phyloP scores from a whole-genome alignment of 306 rosid species.

The Prunus armeniaca region DNA sequence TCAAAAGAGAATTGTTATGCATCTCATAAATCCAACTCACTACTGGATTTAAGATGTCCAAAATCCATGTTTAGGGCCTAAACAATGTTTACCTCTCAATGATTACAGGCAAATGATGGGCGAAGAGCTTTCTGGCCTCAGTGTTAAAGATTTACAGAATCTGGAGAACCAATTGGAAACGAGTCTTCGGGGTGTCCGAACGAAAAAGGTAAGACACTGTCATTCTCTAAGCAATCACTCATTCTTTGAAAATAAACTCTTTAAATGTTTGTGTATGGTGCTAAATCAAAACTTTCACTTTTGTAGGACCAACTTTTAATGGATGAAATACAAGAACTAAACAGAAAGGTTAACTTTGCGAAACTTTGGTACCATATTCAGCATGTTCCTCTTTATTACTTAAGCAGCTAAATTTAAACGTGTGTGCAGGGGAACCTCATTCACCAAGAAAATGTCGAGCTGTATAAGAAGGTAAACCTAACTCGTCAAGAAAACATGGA shows the following conservation, averaged over 20 bases:
- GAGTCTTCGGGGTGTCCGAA: constrained; percentile 75
- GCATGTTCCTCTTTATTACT: neutral
- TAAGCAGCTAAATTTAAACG: constrained; percentile 3
- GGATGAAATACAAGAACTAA: constrained; percentile 83
- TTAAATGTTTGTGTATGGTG: neutral
- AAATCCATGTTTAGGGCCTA: constrained; percentile 16
- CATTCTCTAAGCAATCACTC: neutral
- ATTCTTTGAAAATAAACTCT: constrained; percentile 6
- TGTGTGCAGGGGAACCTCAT: constrained; percentile 68
- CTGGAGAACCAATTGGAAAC: constrained; percentile 80
- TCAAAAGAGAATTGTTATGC: neutral
- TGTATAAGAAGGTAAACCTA: constrained; percentile 69
- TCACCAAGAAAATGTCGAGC: constrained; percentile 73
- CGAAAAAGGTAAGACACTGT: constrained; percentile 52
- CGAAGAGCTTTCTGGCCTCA: constrained; percentile 74
- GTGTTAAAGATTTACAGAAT: constrained; percentile 56
- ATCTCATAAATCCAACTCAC: constrained; percentile 9
- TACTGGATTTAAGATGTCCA: constrained; percentile 14
- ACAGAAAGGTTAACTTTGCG: constrained; percentile 63
- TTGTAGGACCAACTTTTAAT: constrained; percentile 69
- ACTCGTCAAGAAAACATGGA: constrained; percentile 63
- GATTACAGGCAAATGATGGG: constrained; percentile 85
- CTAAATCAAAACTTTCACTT: constrained; percentile 5
- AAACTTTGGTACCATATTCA: constrained; percentile 22
- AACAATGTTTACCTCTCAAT: constrained; percentile 15